These are phyloP conservation scores for Ambrosia hybrid DNA, from an alignment of 140 eudicot species.

Conservation along the genomic window DNA sequence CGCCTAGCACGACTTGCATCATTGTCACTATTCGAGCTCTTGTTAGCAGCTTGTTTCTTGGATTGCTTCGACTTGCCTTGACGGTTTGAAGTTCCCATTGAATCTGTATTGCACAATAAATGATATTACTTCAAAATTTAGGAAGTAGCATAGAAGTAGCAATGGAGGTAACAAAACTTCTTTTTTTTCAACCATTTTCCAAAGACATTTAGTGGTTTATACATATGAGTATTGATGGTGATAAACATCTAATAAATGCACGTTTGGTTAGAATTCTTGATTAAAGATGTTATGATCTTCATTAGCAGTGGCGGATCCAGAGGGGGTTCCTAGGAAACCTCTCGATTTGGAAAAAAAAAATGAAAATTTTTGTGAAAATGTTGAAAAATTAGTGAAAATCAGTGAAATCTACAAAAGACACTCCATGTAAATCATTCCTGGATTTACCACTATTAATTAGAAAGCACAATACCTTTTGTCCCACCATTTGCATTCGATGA, in stretches of 20 bases:
- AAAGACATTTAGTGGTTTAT: too few species aligned
- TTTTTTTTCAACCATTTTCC: too few species aligned
- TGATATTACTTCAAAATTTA: background rate
- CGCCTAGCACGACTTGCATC: constrained; percentile 38
- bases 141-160: background rate
- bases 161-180: too few species aligned
- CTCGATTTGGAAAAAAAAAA: too few species aligned
- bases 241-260: background rate
- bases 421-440: too few species aligned
- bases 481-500: constrained; percentile 31
- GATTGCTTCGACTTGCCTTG: constrained; percentile 44
- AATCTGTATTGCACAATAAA: background rate
- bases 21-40: constrained; percentile 22
- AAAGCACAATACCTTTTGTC: constrained; percentile 19
- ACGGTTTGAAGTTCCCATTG: constrained; percentile 31
- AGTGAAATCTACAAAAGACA: too few species aligned
- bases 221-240: background rate
- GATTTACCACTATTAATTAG: too few species aligned
- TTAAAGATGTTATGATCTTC: constrained; percentile 5
- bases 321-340: too few species aligned
- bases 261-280: background rate
- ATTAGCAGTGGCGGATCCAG: background rate
- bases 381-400: too few species aligned
- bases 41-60: constrained; percentile 29
- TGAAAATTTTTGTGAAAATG: too few species aligned